Base-by-base conservation (phyloP, 2,329 filamentous ascomycete species). In the Alternaria consortialis region DNA sequence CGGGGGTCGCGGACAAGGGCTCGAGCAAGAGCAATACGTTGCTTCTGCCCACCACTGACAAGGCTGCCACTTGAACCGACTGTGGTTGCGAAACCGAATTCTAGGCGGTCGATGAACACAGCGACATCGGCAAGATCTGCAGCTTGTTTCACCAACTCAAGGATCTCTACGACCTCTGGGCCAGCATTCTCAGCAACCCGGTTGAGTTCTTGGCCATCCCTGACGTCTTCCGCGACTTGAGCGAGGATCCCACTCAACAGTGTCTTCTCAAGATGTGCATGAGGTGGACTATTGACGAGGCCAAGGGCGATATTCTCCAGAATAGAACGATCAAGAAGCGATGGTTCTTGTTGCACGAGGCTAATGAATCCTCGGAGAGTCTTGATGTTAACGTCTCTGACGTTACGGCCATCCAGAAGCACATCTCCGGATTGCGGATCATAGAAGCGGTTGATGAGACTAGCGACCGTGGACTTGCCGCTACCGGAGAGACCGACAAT, bases 51-150 rank as follows among this genome's bases (percentile, higher is more conserved):
- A 55, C 87, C 87, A 48, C 84, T 87, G 32, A 89, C 79, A 6
- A 87, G 80, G 36, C 82, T 83, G 27, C 86, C 86, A 11, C 80
- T 81, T 7, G 82, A 80, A 3, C 87, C 87, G 2, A 88, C 84
- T 4, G 81, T 77, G 0, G 80, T 80, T 3, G 80, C 82, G 8
- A 83, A 74, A 37, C 83, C 80, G 67, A 84, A 74, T 48, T 87
- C 83, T 2, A 87, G 82, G 1, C 75, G 78, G 43, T 81, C 77
- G 65, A 87, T 87, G 70, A 88, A 90, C 12, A 70, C 71, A 52
- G 82, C 79, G 0, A 86, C 88, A 74, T 90, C 87, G 0, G 89
- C 88, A 29, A 89, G 80, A 12, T 76, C 79, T 2, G 87, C 84
- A 20, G 88, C 85, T 15, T 69, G 72, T 31, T 81, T 77, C 2